A percentile compares a stretch with the other conserved stretches of the same genome.
Evolutionary conservation across 495 filamentous ascomycete genomes (phyloP).

Genomic region (Xylaria bambusicola): DNA sequence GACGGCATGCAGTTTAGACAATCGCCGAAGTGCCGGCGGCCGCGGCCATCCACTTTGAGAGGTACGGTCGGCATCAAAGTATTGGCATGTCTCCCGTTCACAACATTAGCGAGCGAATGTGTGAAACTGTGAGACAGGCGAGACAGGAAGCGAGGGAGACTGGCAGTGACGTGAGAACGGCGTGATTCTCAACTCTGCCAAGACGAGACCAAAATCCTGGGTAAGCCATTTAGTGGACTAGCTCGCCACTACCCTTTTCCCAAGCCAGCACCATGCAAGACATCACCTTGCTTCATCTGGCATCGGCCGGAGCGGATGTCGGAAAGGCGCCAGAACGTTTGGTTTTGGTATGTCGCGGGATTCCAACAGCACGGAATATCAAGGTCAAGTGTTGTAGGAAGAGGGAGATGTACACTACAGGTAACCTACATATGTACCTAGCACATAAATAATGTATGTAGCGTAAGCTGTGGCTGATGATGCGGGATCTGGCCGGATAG

Average conservation of each 20-base stretch:
- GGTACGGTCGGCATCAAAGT: no score
- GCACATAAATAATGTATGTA: no score
- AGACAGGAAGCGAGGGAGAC: not conserved
- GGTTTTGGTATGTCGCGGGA: not conserved
- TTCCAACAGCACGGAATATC: not conserved
- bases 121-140: no score
- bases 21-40: no score
- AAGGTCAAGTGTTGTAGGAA: not conserved
- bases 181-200: conserved; percentile 8
- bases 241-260: conserved; percentile 11
- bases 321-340: conserved; percentile 6
- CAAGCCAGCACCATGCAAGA: conserved; percentile 18
- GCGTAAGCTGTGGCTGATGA: no score
- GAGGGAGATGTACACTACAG: no score
- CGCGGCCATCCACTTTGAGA: no score
- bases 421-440: no score
- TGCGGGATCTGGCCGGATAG: no score
- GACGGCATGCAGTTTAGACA: no score
- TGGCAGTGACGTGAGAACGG: conserved; percentile 12
- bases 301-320: conserved; percentile 9
- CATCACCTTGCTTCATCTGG: conserved; percentile 18
- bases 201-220: conserved; percentile 11
- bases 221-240: conserved; percentile 1
- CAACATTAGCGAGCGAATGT: no score
- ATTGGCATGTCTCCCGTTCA: no score